phyloP scores from a whole-genome alignment of 2,329 filamentous ascomycete genomes.

The Botryotinia calthae region DNA sequence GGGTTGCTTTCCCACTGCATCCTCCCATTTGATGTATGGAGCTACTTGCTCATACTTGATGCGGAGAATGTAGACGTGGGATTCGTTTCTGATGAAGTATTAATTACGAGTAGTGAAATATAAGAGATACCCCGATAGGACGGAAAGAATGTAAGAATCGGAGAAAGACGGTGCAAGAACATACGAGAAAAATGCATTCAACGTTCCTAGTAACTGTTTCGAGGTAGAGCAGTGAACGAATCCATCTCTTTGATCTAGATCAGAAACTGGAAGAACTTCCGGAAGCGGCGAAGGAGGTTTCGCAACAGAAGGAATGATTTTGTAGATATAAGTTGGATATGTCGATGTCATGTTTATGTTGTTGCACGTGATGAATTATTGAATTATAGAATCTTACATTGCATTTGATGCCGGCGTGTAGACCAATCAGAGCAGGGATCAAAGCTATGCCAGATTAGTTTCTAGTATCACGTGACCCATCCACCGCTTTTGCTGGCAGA shows the following conservation, averaged over 20 bases:
- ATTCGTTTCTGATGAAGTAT: not conserved
- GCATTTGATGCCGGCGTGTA: not conserved
- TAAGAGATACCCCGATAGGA: not conserved
- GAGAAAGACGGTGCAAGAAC: not conserved
- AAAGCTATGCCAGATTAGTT: not conserved
- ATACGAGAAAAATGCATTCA: constrained; percentile 33
- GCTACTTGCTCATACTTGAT: constrained; percentile 31
- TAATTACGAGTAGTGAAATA: constrained; percentile 21
- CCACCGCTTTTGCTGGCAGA: not conserved
- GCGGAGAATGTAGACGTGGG: constrained; percentile 31
- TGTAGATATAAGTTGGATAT: constrained; percentile 37
- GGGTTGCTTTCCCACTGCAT: constrained; percentile 28
- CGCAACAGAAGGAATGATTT: constrained; percentile 34
- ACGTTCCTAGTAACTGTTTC: constrained; percentile 32
- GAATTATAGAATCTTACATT: no score
- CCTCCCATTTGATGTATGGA: constrained; percentile 31
- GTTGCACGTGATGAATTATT: not conserved
- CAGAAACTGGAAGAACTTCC: constrained; percentile 32
- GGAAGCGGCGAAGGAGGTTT: constrained; percentile 32
- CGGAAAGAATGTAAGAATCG: not conserved
- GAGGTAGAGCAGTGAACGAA: constrained; percentile 36
- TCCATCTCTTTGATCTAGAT: constrained; percentile 32
- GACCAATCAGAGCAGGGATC: constrained; percentile 3
- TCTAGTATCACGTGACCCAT: not conserved
- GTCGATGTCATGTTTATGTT: constrained; percentile 24